Evolutionary conservation across 78 protist species (phyloP), one percentile per base, ranked within the genome.

Genomic region (Dictyostelium capitatum): DNA sequence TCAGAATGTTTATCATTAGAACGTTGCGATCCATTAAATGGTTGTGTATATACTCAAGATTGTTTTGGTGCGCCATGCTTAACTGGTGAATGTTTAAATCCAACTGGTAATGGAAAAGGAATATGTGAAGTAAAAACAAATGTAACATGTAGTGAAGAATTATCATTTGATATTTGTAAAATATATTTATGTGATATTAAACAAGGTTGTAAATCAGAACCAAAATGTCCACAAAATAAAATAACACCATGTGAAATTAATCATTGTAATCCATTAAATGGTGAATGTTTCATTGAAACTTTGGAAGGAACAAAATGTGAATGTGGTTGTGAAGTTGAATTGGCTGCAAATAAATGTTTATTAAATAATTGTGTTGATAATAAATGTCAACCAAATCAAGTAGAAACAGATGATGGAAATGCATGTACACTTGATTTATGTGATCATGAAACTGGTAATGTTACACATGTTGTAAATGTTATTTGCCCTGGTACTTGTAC

Each of bases 381-480:
- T 28, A 47, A 46, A 43, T 51, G 79, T 46, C 6, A 37, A 37
- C 43, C 43, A 37, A 6, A 4, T 2, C 46, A 54, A 1, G 79
- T 43, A 19, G 59, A 51, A 11, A 28, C 37, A 25, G 65, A 50
- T n/a, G 83, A 79, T 79, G 70, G 72, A 19, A 79, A 54, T 79
- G 37, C 37, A 50, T 79, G 83, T 79, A 79, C 83, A 0, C 17
- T 6, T 37, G 70, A 50, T 37, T 4, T 3, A 17, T 79, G 83
- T 79, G 70, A 54, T 10, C 11, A 0, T 0, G 8, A 12, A 5
- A 54, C 72, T 6, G 82, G 82, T 28, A 3, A 6, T 2, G 11
- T 50, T 0, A 25, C 47, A 4, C 82, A 75, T 50, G 17, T 0
- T 1, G 2, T 32, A 3, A n/a, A 14, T 20, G 28, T 20, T 4